These are phyloP conservation scores for Saccharomyces pastorianus DNA, from an alignment of 1,139 yeast species.

Conservation along the genomic window DNA sequence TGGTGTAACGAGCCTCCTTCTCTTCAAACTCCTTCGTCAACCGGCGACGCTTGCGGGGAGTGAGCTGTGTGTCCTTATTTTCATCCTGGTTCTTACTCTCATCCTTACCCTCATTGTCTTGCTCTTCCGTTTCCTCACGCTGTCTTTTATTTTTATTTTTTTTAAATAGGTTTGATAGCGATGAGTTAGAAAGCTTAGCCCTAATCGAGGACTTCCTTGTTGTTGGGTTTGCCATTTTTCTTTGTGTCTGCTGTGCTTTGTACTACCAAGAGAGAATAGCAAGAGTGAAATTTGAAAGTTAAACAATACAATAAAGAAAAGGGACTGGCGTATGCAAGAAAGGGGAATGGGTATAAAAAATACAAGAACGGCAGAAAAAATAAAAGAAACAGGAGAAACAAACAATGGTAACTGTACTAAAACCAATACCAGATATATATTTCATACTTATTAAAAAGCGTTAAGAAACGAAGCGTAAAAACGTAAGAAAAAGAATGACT, in stretches of 20 bases:
- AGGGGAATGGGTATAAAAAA: neutral
- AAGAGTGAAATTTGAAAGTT: neutral
- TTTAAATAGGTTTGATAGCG: slow-evolving; percentile 28
- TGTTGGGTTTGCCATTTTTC: slow-evolving; percentile 9
- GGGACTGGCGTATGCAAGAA: neutral
- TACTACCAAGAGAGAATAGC: neutral
- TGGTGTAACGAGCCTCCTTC: slow-evolving; percentile 49
- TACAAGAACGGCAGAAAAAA: neutral
- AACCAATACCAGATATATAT: neutral
- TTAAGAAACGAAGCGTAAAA: neutral
- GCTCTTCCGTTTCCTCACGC: slow-evolving; percentile 11
- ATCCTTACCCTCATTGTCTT: slow-evolving; percentile 6
- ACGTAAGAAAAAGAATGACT: neutral
- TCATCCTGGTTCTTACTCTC: slow-evolving; percentile 27
- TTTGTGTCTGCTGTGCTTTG: neutral
- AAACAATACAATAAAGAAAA: neutral
- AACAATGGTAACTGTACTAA: neutral
- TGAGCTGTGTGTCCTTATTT: slow-evolving; percentile 19
- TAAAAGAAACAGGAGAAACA: neutral
- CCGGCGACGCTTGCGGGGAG: slow-evolving; percentile 11
- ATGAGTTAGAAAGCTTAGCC: slow-evolving; percentile 23
- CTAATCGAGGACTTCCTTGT: slow-evolving; percentile 20
- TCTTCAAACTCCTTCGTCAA: slow-evolving; percentile 35
- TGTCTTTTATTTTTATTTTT: slow-evolving; percentile 19
- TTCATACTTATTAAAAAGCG: neutral